These are phyloP conservation scores for Diplodia mutila DNA, from an alignment of 2,329 filamentous ascomycete species.

Conservation along the genomic window DNA sequence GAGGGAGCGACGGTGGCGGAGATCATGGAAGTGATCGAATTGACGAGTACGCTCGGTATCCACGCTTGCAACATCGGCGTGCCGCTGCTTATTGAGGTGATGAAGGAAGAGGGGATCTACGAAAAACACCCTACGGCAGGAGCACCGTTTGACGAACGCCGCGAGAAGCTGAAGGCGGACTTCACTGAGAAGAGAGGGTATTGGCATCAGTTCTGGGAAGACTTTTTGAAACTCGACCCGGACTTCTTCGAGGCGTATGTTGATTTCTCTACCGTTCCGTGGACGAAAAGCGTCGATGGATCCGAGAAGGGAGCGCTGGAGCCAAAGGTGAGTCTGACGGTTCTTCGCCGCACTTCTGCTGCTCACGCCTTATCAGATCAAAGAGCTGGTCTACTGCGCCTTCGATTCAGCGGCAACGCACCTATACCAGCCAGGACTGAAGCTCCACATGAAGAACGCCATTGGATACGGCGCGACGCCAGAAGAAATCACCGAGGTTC, in stretches of 20 bases:
- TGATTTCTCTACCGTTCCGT: conserved; percentile 52
- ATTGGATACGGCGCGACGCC: conserved; percentile 51
- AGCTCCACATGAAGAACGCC: conserved; percentile 55
- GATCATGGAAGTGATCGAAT: conserved; percentile 52
- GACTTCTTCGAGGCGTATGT: conserved; percentile 55
- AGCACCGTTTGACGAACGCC: conserved; percentile 39
- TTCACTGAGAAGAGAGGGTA: conserved; percentile 53
- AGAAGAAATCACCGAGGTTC: conserved; percentile 54
- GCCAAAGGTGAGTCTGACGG: conserved; percentile 43
- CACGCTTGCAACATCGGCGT: conserved; percentile 54
- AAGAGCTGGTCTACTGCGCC: conserved; percentile 55
- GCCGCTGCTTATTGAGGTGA: conserved; percentile 51
- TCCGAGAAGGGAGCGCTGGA: conserved; percentile 41
- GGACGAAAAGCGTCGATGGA: conserved; percentile 37
- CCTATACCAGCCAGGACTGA: conserved; percentile 52
- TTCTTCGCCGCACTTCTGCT: background rate
- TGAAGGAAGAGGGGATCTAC: conserved; percentile 49
- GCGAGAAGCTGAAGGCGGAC: conserved; percentile 46
- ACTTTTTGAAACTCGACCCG: conserved; percentile 49
- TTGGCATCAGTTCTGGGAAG: conserved; percentile 53
- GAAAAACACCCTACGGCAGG: conserved; percentile 15
- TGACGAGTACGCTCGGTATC: conserved; percentile 51
- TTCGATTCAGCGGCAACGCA: conserved; percentile 55
- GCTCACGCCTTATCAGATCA: conserved; percentile 32
- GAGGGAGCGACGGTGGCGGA: conserved; percentile 48